Conservation (phyloP, 305 asterid genomes). For the Rubia tinctorum region DNA sequence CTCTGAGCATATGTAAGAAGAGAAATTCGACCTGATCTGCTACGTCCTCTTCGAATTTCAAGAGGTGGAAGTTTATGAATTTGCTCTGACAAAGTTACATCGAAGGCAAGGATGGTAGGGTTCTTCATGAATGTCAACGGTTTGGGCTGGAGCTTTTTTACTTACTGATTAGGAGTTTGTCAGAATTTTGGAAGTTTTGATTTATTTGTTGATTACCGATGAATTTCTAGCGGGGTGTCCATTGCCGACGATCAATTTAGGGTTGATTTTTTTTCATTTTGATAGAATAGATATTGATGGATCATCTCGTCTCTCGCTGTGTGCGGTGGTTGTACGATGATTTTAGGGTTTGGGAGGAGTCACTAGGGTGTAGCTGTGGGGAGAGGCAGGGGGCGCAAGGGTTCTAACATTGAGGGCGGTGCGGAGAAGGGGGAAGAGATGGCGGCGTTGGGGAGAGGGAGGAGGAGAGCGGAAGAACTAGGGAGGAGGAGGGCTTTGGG, state of each 20-base stretch:
- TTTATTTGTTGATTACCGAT: not conserved
- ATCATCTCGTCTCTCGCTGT: no score
- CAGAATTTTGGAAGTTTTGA: not conserved
- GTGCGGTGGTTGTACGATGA: no score
- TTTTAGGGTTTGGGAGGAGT: no score
- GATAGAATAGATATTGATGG: not conserved
- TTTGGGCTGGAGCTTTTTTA: conserved; percentile 11
- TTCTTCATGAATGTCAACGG: conserved; percentile 36
- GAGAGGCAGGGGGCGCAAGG: no score
- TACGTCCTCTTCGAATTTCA: conserved; percentile 46
- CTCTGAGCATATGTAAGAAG: conserved; percentile 39
- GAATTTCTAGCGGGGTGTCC: not conserved
- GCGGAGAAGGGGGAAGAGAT: no score
- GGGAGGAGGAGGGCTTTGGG: no score
- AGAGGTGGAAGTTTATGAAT: conserved; percentile 71
- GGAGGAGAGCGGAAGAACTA: no score
- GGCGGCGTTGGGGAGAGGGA: no score
- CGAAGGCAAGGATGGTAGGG: conserved; percentile 80
- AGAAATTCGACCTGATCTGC: conserved; percentile 82
- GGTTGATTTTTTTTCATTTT: not conserved
- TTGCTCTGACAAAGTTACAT: conserved; percentile 76
- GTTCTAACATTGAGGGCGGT: no score
- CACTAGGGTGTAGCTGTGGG: no score
- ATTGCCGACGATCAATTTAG: not conserved
- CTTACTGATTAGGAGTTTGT: conserved; percentile 6